These are phyloP conservation scores for Saccharomyces pastorianus DNA, from an alignment of 1,139 yeast genomes.

Conservation along the genomic window DNA sequence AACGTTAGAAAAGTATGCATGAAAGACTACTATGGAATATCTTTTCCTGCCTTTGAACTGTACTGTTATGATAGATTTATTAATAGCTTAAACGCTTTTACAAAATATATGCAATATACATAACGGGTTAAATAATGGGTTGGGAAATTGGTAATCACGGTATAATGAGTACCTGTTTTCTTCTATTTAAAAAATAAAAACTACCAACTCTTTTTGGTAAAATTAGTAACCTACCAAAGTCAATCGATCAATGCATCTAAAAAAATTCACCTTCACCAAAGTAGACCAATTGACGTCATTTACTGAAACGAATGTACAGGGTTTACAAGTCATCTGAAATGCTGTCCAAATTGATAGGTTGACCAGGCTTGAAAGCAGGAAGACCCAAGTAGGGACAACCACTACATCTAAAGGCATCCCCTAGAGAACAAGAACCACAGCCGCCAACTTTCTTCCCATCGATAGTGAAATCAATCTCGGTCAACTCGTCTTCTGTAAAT, in stretches of 20 bases:
- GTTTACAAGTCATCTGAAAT: slow-evolving; percentile 36
- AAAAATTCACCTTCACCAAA: not conserved
- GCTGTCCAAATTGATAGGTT: slow-evolving; percentile 40
- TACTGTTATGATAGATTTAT: not conserved
- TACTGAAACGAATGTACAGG: not conserved
- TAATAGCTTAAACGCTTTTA: not conserved
- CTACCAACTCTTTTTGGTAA: not conserved
- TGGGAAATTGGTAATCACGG: not conserved
- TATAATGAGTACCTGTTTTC: not conserved
- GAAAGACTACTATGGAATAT: not conserved
- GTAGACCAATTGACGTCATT: not conserved
- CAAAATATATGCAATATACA: not conserved
- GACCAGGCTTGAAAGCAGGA: slow-evolving; percentile 97
- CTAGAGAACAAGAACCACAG: slow-evolving; percentile 92
- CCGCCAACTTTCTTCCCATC: slow-evolving; percentile 90
- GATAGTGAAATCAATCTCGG: slow-evolving; percentile 89
- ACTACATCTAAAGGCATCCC: slow-evolving; percentile 96
- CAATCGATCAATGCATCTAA: not conserved
- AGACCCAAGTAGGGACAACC: slow-evolving; percentile 96
- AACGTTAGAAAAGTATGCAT: slow-evolving; percentile 21
- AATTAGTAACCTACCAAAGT: not conserved
- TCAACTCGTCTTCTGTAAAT: slow-evolving; percentile 22
- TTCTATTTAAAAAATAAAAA: not conserved
- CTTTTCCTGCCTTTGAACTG: not conserved
- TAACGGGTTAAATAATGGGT: not conserved